phyloP scores from a whole-genome alignment of 2,329 filamentous ascomycete genomes.

The Elsinoe australis region DNA sequence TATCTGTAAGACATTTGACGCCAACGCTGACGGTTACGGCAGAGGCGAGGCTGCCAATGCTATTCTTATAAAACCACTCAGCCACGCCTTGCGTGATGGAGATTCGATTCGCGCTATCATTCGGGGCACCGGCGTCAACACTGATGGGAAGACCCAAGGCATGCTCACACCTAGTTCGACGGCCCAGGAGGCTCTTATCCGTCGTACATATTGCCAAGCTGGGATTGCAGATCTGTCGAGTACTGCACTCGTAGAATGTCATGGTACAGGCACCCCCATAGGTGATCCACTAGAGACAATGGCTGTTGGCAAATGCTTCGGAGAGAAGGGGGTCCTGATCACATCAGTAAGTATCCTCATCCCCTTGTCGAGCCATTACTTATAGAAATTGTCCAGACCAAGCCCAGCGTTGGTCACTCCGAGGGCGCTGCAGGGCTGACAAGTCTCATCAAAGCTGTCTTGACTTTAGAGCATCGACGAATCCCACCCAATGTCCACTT shows the following conservation, averaged over 20 bases:
- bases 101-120: constrained; percentile 39
- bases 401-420: constrained; percentile 25
- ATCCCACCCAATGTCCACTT: constrained; percentile 27
- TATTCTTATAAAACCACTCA: constrained; percentile 46
- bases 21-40: constrained; percentile 42
- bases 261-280: constrained; percentile 25
- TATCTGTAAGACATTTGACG: too few relatives aligned
- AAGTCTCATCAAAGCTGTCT: constrained; percentile 24
- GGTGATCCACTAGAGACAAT: constrained; percentile 26
- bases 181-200: constrained; percentile 34
- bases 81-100: constrained; percentile 40
- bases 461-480: constrained; percentile 24
- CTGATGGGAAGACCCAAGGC: constrained; percentile 35
- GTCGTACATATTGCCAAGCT: constrained; percentile 31
- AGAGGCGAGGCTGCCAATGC: constrained; percentile 47
- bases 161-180: constrained; percentile 34
- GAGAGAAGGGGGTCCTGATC: too few relatives aligned
- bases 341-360: too few relatives aligned
- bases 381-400: too few relatives aligned
- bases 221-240: constrained; percentile 28
- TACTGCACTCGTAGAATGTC: constrained; percentile 21
- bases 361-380: too few relatives aligned
- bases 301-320: constrained; percentile 17
- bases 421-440: constrained; percentile 24
- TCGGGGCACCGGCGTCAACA: constrained; percentile 30